A percentile compares a stretch with the other conserved stretches of the same genome.
These are phyloP conservation scores for Peronospora belbahrii DNA, from an alignment of 352 stramenopile species.

Conservation along the genomic window DNA sequence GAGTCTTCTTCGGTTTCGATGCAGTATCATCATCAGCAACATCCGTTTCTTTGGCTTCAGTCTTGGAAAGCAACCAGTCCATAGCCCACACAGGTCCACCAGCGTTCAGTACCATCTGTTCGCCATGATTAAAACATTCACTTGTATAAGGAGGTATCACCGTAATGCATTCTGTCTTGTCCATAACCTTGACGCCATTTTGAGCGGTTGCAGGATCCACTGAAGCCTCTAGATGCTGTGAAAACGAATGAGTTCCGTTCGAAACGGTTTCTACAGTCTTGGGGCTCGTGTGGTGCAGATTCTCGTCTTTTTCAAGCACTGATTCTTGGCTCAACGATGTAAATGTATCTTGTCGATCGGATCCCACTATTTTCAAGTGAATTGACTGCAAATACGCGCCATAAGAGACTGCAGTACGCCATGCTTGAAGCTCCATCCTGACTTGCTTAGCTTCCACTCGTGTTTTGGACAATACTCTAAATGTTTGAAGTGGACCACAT, in stretches of 20 bases:
- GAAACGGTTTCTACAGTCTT: not conserved
- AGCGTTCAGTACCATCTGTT: slow-evolving; percentile 51
- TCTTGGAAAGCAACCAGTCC: slow-evolving; percentile 55
- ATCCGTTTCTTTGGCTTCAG: slow-evolving; percentile 1
- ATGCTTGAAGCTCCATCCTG: slow-evolving; percentile 30
- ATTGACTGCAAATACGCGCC: slow-evolving; percentile 43
- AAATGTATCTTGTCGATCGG: not conserved
- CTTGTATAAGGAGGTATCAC: slow-evolving; percentile 47
- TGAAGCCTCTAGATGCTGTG: slow-evolving; percentile 6
- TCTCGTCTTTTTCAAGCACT: too few relatives aligned
- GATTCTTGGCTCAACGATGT: slow-evolving; percentile 7
- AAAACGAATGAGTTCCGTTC: not conserved
- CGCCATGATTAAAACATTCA: slow-evolving; percentile 22
- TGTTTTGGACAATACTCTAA: slow-evolving; percentile 4
- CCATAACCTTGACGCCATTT: not conserved
- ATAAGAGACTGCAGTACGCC: slow-evolving; percentile 30
- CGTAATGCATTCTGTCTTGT: slow-evolving; percentile 4
- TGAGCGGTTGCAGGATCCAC: not conserved
- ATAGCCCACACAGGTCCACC: slow-evolving; percentile 76
- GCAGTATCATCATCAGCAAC: slow-evolving; percentile 1
- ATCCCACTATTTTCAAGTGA: slow-evolving; percentile 23
- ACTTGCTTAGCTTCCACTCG: slow-evolving; percentile 1
- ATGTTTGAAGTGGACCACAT: not conserved
- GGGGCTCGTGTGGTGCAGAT: not conserved
- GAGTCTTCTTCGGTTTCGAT: slow-evolving; percentile 16